phyloP scores from a whole-genome alignment of 1,284 basidiomycete genomes.

The Schizophyllum amplum region DNA sequence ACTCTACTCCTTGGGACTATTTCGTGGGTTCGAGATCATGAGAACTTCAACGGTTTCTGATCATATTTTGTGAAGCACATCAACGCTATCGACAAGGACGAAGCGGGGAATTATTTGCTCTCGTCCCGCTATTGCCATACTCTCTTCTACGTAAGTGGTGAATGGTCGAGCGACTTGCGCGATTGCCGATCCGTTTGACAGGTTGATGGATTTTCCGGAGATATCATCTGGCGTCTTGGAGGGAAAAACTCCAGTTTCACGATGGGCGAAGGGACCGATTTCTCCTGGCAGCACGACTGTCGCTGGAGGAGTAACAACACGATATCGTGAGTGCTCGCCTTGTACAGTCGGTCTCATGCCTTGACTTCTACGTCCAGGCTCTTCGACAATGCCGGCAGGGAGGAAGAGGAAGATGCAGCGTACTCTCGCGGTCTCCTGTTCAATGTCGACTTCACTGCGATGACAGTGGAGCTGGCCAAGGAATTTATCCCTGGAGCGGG shows the following conservation, averaged over 20 bases:
- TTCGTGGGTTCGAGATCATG: background rate
- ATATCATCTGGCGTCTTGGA: constrained; percentile 15
- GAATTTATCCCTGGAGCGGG: constrained; percentile 2
- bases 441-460: background rate
- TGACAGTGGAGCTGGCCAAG: constrained; percentile 4
- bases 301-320: constrained; percentile 6
- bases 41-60: background rate
- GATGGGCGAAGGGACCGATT: constrained; percentile 5
- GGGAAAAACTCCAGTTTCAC: constrained; percentile 13
- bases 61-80: background rate
- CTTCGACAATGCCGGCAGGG: constrained; percentile 11
- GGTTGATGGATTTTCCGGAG: constrained; percentile 4
- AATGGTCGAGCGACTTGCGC: too few relatives aligned
- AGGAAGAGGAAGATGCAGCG: constrained; percentile 1
- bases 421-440: constrained; percentile 6
- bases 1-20: background rate
- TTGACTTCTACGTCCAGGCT: constrained; percentile 1
- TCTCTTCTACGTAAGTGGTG: constrained; percentile 4
- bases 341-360: background rate
- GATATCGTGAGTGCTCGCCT: background rate
- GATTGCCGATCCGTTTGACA: background rate
- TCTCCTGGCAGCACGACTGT: constrained; percentile 15
- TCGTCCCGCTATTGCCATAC: constrained; percentile 8
- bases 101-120: constrained; percentile 8
- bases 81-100: constrained; percentile 11